phyloP scores from a whole-genome alignment of 2,329 filamentous ascomycete genomes.

The Alternaria metachromatica region DNA sequence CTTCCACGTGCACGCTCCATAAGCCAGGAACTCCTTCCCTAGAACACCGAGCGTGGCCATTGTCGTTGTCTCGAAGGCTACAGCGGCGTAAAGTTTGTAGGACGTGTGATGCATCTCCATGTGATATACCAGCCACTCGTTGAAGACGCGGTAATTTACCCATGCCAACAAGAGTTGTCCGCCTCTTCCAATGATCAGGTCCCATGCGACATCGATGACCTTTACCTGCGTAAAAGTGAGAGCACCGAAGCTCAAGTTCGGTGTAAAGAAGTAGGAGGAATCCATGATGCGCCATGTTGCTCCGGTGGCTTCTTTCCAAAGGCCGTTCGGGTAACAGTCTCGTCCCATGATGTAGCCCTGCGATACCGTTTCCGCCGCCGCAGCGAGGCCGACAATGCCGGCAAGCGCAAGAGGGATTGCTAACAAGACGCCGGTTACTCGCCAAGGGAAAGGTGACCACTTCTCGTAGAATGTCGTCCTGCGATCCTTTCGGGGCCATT shows the following conservation, averaged over 20 bases:
- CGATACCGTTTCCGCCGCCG: constrained; percentile 36
- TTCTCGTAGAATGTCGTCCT: not conserved
- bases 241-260: constrained; percentile 39
- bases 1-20: constrained; percentile 29
- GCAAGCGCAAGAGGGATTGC: constrained; percentile 30
- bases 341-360: constrained; percentile 34
- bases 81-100: constrained; percentile 37
- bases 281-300: constrained; percentile 47
- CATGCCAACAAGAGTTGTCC: constrained; percentile 42
- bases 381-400: constrained; percentile 36
- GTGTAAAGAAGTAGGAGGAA: constrained; percentile 43
- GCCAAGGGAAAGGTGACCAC: constrained; percentile 31
- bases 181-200: constrained; percentile 47
- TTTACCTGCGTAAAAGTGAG: constrained; percentile 48
- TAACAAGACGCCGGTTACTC: constrained; percentile 22
- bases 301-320: constrained; percentile 34
- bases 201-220: constrained; percentile 48
- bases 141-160: constrained; percentile 48
- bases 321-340: constrained; percentile 42
- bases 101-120: constrained; percentile 44
- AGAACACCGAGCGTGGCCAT: constrained; percentile 42
- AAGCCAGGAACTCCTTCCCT: constrained; percentile 36
- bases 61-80: constrained; percentile 38
- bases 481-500: not conserved
- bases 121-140: constrained; percentile 45